Evolutionary conservation across 2,329 filamentous ascomycete species (phyloP).

Genomic region (Hymenoscyphus repandus): DNA sequence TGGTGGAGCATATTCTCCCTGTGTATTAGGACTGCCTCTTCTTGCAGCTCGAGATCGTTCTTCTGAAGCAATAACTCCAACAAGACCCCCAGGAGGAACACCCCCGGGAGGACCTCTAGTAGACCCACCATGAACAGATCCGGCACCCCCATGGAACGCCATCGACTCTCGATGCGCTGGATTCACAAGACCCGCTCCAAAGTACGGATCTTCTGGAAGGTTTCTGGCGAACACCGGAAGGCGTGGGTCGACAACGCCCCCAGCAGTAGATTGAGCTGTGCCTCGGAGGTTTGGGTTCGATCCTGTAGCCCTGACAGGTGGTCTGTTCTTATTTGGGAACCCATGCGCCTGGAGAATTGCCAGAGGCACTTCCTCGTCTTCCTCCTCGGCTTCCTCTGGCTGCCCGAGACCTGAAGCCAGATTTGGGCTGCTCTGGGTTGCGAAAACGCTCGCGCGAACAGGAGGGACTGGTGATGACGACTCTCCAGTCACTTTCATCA

Average conservation of each 20-base stretch:
- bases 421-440: slow-evolving; percentile 59
- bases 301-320: slow-evolving; percentile 61
- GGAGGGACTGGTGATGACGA: slow-evolving; percentile 38
- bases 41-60: slow-evolving; percentile 74
- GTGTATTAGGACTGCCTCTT: slow-evolving; percentile 69
- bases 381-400: slow-evolving; percentile 29
- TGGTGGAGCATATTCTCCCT: slow-evolving; percentile 39
- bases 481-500: slow-evolving; percentile 93
- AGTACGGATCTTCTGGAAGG: slow-evolving; percentile 79
- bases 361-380: slow-evolving; percentile 80
- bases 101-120: slow-evolving; percentile 40
- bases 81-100: slow-evolving; percentile 75
- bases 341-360: slow-evolving; percentile 85
- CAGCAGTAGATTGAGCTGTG: slow-evolving; percentile 51
- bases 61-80: slow-evolving; percentile 83
- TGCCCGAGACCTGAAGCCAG: slow-evolving; percentile 31
- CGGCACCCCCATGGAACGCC: slow-evolving; percentile 52
- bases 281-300: slow-evolving; percentile 69
- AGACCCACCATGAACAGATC: slow-evolving; percentile 35
- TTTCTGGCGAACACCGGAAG: slow-evolving; percentile 80
- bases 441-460: slow-evolving; percentile 47
- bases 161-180: slow-evolving; percentile 69
- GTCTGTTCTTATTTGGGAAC: slow-evolving; percentile 73
- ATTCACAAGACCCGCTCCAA: slow-evolving; percentile 71
- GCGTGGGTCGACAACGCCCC: slow-evolving; percentile 40